Evolutionary conservation across 2,329 filamentous ascomycete genomes (phyloP).

Genomic region (Apiospora arundinis): DNA sequence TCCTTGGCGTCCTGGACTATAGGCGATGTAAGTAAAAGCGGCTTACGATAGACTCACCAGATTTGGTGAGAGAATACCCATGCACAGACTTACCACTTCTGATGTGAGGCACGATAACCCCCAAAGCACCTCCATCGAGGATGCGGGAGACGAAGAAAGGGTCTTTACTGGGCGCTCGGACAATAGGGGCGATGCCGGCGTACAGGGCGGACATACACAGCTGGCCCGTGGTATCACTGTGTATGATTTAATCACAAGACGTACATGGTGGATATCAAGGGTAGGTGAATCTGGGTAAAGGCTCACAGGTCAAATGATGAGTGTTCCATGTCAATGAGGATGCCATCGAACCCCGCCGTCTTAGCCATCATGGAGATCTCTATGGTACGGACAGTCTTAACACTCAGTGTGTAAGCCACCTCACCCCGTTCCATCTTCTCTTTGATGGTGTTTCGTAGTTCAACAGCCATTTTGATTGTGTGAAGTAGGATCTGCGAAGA

Average conservation of each 20-base stretch:
- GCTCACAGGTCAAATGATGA: conserved; percentile 35
- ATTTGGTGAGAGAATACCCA: not conserved
- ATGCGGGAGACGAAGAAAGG: conserved; percentile 40
- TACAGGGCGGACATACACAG: conserved; percentile 35
- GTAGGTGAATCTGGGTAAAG: not conserved
- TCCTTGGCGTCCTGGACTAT: conserved; percentile 31
- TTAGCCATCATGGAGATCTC: conserved; percentile 40
- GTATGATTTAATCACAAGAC: not conserved
- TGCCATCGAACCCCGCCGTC: conserved; percentile 38
- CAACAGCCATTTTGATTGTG: not conserved
- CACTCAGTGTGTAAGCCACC: conserved; percentile 35
- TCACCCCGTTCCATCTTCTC: conserved; percentile 36
- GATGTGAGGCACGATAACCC: conserved; percentile 38
- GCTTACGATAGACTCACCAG: not conserved
- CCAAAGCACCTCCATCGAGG: conserved; percentile 40
- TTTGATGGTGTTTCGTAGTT: conserved; percentile 32
- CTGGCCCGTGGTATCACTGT: conserved; percentile 31
- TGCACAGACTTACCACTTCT: conserved; percentile 19
- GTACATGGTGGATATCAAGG: not conserved
- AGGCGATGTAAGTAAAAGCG: not conserved
- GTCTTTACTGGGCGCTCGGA: conserved; percentile 40
- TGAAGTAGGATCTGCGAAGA: too few relatives aligned
- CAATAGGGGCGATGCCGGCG: conserved; percentile 40
- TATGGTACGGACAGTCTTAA: conserved; percentile 23
- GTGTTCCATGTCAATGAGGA: conserved; percentile 47